Evolutionary conservation across 352 stramenopile genomes (phyloP), one percentile per base, ranked within the genome.

Genomic region (Globisporangium irregulare): DNA sequence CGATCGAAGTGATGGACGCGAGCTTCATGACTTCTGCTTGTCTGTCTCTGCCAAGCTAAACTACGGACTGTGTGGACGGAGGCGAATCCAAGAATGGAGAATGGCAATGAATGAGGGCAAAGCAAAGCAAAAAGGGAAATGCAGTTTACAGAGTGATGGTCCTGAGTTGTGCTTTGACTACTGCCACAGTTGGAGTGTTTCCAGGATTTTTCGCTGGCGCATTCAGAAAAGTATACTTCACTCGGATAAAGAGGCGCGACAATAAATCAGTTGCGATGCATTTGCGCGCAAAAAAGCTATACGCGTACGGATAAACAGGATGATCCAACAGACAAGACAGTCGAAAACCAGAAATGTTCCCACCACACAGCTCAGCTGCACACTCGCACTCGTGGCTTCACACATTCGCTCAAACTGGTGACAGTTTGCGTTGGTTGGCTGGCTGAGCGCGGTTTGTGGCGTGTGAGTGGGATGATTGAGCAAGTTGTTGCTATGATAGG

Each of bases 81-180:
- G 36, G 57, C 34, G 57, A 62, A 62, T 62, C 57, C 32, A 62
- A 43, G 57, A 62, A 61, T 61, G 56, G 0, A 4, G 4, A 29
- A 58, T 53, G 46, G 48, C 25, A 10, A n/a, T 29, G 9, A 10
- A 0, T 32, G 53, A 27, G 14, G 25, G 7, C 18, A 36, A 36
- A 54, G 2, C 20, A 55, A 55, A 55, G 15, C 15, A 50, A 9
- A 50, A 48, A 9, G 41, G 7, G 18, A 51, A 51, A 24, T 51
- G 43, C 43, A 51, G 43, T 51, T 51, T 51, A 15, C 43, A 51
- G 43, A 51, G 18, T 51, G 43, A 51, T 22, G 18, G 43, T 51
- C 43, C 43, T 51, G 43, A 51, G 43, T 51, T 46, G 4, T 7
- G 38, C 3, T 15, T 15, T 51, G 43, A 20, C 43, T 51, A 51